Evolutionary conservation across 2,329 filamentous ascomycete species (phyloP).

Genomic region (Phialocephala sp.): DNA sequence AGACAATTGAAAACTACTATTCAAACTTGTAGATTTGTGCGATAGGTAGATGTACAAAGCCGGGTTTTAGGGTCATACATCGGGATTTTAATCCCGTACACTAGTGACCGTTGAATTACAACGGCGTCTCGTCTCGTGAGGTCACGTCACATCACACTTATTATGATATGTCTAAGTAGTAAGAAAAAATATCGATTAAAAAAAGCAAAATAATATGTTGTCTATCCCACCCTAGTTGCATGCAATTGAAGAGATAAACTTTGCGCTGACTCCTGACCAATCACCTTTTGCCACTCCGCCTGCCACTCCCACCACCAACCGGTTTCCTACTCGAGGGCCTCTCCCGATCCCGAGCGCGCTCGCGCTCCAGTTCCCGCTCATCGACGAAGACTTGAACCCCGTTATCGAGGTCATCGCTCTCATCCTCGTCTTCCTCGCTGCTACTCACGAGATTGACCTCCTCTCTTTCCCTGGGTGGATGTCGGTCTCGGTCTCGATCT

Average conservation of each 20-base stretch:
- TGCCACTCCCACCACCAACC: slow-evolving; percentile 26
- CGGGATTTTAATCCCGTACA: background rate
- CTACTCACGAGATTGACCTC: slow-evolving; percentile 27
- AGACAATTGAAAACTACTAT: too few relatives aligned
- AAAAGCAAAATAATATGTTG: background rate
- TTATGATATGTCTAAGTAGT: too few relatives aligned
- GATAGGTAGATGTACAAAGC: background rate
- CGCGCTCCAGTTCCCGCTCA: slow-evolving; percentile 22
- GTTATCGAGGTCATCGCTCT: slow-evolving; percentile 40
- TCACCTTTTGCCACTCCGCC: slow-evolving; percentile 36
- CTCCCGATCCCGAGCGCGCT: slow-evolving; percentile 23
- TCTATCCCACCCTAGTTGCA: slow-evolving; percentile 6
- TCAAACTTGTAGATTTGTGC: background rate
- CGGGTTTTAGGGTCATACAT: background rate
- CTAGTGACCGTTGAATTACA: background rate
- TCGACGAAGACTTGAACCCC: slow-evolving; percentile 40
- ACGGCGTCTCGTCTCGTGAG: background rate
- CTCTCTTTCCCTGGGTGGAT: slow-evolving; percentile 10
- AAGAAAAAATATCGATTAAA: background rate
- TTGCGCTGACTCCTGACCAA: background rate
- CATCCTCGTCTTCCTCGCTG: slow-evolving; percentile 34
- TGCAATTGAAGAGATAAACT: background rate
- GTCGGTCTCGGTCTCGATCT: background rate
- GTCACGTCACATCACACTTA: background rate
- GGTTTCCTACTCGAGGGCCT: slow-evolving; percentile 31